Evolutionary conservation across 139 green algal species (phyloP).

Genomic region (Ostreobium quekettii): DNA sequence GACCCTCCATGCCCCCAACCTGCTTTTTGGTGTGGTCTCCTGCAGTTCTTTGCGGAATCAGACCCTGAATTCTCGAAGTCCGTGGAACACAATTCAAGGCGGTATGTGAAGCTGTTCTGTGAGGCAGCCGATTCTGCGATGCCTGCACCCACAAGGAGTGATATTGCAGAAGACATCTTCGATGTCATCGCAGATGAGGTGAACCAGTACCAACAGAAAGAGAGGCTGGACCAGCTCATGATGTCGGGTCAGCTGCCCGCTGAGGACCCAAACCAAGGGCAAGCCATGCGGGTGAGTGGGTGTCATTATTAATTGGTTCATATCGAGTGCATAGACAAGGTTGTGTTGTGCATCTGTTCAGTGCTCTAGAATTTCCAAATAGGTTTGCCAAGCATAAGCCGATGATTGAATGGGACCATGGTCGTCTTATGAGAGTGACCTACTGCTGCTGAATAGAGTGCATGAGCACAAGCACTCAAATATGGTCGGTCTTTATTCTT

Average conservation of each 20-base stretch:
- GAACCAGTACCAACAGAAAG: conserved; percentile 1
- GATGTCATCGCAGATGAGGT: conserved; percentile 16
- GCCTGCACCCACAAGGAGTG: conserved; percentile 38
- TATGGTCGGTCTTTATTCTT: no score
- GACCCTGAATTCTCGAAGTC: conserved; percentile 36
- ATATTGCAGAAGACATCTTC: conserved; percentile 6
- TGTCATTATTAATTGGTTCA: no score
- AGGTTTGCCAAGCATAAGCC: no score
- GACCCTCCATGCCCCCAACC: not conserved
- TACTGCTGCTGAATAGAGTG: no score
- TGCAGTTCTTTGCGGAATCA: conserved; percentile 23
- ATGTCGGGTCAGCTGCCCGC: not conserved
- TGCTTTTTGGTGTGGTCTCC: not conserved
- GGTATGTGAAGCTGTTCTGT: conserved; percentile 69
- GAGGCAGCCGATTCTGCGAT: conserved; percentile 72
- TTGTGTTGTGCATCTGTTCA: not conserved
- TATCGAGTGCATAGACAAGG: not conserved
- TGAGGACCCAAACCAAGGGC: not conserved
- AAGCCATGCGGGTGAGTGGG: no score
- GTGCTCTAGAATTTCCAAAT: no score
- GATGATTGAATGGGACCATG: no score
- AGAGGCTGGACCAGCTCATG: conserved; percentile 1
- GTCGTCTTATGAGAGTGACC: no score
- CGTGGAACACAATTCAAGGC: conserved; percentile 67
- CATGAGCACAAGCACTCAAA: no score